These are phyloP conservation scores for Aristolochia contorta DNA, from an alignment of 164 flowering plant genomes.

Conservation along the genomic window DNA sequence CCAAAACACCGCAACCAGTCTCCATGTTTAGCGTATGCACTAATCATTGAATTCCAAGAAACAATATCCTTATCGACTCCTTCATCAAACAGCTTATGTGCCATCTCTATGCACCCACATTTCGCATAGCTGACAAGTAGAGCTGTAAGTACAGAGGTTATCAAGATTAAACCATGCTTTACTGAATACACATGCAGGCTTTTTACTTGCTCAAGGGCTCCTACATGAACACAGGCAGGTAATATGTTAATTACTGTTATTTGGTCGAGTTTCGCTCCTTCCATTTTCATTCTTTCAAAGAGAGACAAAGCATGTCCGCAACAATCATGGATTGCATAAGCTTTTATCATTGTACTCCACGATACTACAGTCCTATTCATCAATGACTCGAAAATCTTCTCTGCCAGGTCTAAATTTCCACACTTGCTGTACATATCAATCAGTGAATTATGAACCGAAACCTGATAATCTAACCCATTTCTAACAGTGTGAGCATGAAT, in stretches of 20 bases:
- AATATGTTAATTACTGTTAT: slow-evolving; percentile 38
- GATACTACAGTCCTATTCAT: slow-evolving; percentile 32
- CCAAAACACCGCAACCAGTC: slow-evolving; percentile 30
- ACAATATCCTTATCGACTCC: slow-evolving; percentile 31
- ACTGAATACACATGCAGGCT: slow-evolving; percentile 37
- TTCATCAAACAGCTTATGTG: slow-evolving; percentile 40
- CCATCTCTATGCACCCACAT: slow-evolving; percentile 54
- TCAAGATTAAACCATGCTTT: slow-evolving; percentile 23
- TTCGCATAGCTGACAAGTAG: slow-evolving; percentile 47
- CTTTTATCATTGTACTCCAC: slow-evolving; percentile 54
- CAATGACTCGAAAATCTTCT: slow-evolving; percentile 29
- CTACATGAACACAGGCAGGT: slow-evolving; percentile 50
- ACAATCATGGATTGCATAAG: slow-evolving; percentile 28
- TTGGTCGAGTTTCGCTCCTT: slow-evolving; percentile 29
- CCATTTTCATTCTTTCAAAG: slow-evolving; percentile 33
- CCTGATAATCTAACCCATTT: slow-evolving; percentile 33
- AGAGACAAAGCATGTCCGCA: slow-evolving; percentile 35
- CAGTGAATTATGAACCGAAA: slow-evolving; percentile 44
- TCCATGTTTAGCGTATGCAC: slow-evolving; percentile 52
- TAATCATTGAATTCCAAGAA: slow-evolving; percentile 54
- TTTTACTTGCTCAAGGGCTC: slow-evolving; percentile 42
- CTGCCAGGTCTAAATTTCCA: slow-evolving; percentile 19
- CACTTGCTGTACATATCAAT: slow-evolving; percentile 55
- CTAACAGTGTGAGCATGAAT: slow-evolving; percentile 47
- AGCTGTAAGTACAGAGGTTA: slow-evolving; percentile 29